Base-by-base conservation (phyloP, 2,329 filamentous ascomycete genomes). In the Berkeleyomyces basicola region DNA sequence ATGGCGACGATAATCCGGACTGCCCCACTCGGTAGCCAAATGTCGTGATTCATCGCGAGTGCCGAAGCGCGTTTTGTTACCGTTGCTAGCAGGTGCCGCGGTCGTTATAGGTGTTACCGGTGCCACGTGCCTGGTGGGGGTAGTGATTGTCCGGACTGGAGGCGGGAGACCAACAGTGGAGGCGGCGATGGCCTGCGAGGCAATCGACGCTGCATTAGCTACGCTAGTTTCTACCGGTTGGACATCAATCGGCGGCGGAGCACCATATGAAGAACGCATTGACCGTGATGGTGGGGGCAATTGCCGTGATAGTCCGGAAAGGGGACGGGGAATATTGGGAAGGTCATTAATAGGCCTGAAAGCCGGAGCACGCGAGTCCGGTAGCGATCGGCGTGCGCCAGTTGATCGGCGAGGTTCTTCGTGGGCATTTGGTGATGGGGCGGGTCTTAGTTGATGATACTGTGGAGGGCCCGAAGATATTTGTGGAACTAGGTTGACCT, bases 361-460 rank as follows among this genome's bases (percentile, higher is more conserved):
- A 9, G 42, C 42, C 7, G 57, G n/a, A 10, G 47, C 23, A 39
- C 63, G 57, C 5, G 63, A 59, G 31, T 62, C 63, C 9, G 63
- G 63, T 7, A 65, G 49, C 7, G 63, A 65, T 3, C 63, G 55
- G 16, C 63, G 63, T 5, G 16, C 49, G 31, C 33, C 23, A 9
- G 33, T 23, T 40, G 36, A 43, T 11, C 39, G 63, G 7, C 61
- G 60, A 4, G 16, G 14, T 31, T 62, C 61, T 1, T 55, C 57
- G 16, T 49, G 57, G 11, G 33, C 14, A 2, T 23, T 39, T 7
- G 46, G 23, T 11, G 61, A 39, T 3, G 63, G 63, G 7, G 63
- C 63, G 16, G 63, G 63, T 4, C 63, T 61, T 2, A 65, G 31
- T 39, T 65, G 60, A 23, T 65, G 63, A 40, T 65, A 65, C 36